Conservation (phyloP, 129 eudicot species). For the Flaveria robusta region DNA sequence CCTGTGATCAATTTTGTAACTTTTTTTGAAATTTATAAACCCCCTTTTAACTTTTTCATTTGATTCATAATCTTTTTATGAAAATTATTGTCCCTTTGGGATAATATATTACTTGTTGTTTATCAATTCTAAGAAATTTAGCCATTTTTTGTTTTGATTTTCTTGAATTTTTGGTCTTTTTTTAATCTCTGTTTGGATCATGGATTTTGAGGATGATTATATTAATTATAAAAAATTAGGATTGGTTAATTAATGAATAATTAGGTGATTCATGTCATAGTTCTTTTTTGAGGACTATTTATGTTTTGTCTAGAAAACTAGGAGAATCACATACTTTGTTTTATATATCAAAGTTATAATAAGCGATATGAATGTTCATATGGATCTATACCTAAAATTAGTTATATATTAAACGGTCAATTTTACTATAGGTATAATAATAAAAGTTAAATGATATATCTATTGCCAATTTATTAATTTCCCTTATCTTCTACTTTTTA, state of each 20-base stretch:
- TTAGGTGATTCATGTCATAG: not conserved
- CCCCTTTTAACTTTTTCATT: constrained; percentile 11
- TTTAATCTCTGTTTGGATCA: not conserved
- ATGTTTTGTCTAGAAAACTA: not conserved
- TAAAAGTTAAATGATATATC: too few relatives aligned
- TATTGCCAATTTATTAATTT: too few relatives aligned
- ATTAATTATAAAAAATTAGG: not conserved
- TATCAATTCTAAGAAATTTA: not conserved
- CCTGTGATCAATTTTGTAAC: constrained; percentile 4
- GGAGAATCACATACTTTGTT: not conserved
- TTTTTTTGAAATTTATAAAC: constrained; percentile 18
- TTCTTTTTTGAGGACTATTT: not conserved
- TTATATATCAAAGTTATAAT: not conserved
- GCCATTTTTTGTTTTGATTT: not conserved
- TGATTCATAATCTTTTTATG: constrained; percentile 14
- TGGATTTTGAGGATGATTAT: not conserved
- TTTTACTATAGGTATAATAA: too few relatives aligned
- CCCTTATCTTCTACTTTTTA: too few relatives aligned
- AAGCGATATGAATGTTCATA: not conserved
- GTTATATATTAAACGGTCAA: not conserved
- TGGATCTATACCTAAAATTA: not conserved
- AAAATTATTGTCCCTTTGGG: not conserved
- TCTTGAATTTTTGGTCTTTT: not conserved
- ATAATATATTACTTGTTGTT: not conserved
- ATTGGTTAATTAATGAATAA: not conserved